These are phyloP conservation scores for Cryptosporidium andersoni DNA, from an alignment of 169 alveolate species.

Conservation along the genomic window DNA sequence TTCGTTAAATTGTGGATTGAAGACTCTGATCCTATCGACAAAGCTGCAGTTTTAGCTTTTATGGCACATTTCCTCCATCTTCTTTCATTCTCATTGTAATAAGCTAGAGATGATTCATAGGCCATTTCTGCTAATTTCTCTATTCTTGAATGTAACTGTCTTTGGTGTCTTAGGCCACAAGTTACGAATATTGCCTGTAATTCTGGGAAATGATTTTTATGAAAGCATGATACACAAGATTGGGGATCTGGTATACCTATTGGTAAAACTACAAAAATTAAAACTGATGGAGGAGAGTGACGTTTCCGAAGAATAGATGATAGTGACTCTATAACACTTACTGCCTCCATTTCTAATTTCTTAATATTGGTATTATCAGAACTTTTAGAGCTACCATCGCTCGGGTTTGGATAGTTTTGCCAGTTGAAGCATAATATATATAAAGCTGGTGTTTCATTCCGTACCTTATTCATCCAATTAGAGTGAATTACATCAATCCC, in stretches of 20 bases:
- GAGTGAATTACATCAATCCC: slow-evolving; percentile 51
- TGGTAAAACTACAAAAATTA: slow-evolving; percentile 61
- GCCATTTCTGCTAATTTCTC: slow-evolving; percentile 69
- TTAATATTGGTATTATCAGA: background rate
- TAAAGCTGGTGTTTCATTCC: slow-evolving; percentile 67
- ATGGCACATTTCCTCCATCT: slow-evolving; percentile 71
- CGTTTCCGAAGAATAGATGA: slow-evolving; percentile 25
- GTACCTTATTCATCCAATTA: slow-evolving; percentile 62
- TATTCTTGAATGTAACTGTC: slow-evolving; percentile 46
- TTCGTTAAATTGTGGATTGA: slow-evolving; percentile 14
- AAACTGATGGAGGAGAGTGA: slow-evolving; percentile 68
- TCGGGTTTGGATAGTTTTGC: slow-evolving; percentile 30
- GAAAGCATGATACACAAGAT: slow-evolving; percentile 54
- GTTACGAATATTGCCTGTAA: slow-evolving; percentile 63
- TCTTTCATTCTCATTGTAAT: slow-evolving; percentile 57
- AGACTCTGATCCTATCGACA: slow-evolving; percentile 16
- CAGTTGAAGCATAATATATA: slow-evolving; percentile 61
- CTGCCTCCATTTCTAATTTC: slow-evolving; percentile 44
- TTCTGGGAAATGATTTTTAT: slow-evolving; percentile 64
- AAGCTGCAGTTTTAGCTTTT: slow-evolving; percentile 61
- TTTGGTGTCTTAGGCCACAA: slow-evolving; percentile 60
- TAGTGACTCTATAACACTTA: slow-evolving; percentile 12
- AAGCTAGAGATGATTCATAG: slow-evolving; percentile 59
- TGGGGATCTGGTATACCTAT: slow-evolving; percentile 68
- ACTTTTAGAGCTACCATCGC: background rate